A percentile compares a stretch with the other conserved stretches of the same genome.
Evolutionary conservation across 2,329 filamentous ascomycete species (phyloP).

Genomic region (Epichloe sibirici): DNA sequence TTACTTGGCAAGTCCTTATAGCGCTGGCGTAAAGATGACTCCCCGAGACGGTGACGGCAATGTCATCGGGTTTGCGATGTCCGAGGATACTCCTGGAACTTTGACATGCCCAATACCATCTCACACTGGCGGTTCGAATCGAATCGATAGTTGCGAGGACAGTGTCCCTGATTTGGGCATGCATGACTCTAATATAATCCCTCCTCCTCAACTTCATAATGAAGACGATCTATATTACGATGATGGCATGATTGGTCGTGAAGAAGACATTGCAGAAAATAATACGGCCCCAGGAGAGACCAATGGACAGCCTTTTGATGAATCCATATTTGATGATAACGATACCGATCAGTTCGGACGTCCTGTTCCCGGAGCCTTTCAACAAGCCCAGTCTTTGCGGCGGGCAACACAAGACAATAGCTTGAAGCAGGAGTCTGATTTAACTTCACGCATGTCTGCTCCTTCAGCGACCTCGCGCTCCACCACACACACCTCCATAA

Average conservation of each 20-base stretch:
- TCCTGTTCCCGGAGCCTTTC: slow-evolving; percentile 46
- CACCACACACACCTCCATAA: slow-evolving; percentile 41
- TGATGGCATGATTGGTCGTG: slow-evolving; percentile 43
- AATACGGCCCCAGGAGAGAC: slow-evolving; percentile 28
- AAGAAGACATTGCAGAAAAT: slow-evolving; percentile 33
- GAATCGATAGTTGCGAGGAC: slow-evolving; percentile 6
- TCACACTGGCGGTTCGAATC: not conserved
- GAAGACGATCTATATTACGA: slow-evolving; percentile 61
- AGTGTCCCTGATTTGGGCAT: slow-evolving; percentile 29
- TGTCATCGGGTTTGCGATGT: slow-evolving; percentile 44
- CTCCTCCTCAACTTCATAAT: slow-evolving; percentile 5
- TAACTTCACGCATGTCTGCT: slow-evolving; percentile 31
- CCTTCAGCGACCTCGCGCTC: slow-evolving; percentile 33
- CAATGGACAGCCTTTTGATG: slow-evolving; percentile 51
- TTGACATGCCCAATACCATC: slow-evolving; percentile 6
- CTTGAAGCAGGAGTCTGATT: slow-evolving; percentile 33
- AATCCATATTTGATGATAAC: slow-evolving; percentile 60
- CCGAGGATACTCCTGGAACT: slow-evolving; percentile 29
- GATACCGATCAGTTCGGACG: slow-evolving; percentile 51
- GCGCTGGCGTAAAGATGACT: slow-evolving; percentile 34
- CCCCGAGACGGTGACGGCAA: slow-evolving; percentile 43
- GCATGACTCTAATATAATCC: slow-evolving; percentile 17
- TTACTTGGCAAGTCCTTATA: slow-evolving; percentile 36
- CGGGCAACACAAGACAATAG: slow-evolving; percentile 17
- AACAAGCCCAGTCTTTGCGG: slow-evolving; percentile 36